Conservation (phyloP, 2,329 filamentous ascomycete species). For the Clonostachys sp. region DNA sequence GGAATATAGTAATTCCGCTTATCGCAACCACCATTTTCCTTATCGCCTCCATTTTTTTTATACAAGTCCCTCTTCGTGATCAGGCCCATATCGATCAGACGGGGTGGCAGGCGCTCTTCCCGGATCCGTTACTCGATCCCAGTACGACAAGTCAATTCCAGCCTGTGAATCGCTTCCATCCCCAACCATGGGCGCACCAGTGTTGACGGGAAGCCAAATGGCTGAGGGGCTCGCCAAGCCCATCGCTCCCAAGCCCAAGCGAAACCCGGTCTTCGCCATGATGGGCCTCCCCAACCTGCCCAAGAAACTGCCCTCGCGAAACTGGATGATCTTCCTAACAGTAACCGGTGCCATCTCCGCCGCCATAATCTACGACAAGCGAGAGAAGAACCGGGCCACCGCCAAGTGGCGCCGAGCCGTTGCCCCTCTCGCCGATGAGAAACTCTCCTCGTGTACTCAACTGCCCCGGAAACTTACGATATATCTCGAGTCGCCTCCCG, state of each 20-base stretch:
- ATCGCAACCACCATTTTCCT: too few species aligned
- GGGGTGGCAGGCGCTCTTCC: too few species aligned
- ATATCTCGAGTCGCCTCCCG: conserved; percentile 80
- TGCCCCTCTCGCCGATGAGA: conserved; percentile 75
- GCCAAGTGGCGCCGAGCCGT: conserved; percentile 84
- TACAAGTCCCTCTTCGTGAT: too few species aligned
- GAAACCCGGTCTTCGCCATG: conserved; percentile 72
- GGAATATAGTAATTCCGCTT: too few species aligned
- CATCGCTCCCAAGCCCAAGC: conserved; percentile 36
- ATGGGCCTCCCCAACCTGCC: conserved; percentile 83
- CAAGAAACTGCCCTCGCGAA: conserved; percentile 83
- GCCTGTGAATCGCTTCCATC: background rate
- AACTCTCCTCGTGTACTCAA: conserved; percentile 60
- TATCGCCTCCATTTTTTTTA: too few species aligned
- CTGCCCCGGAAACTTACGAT: conserved; percentile 83
- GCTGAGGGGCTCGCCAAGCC: conserved; percentile 2
- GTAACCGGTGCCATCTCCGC: conserved; percentile 73
- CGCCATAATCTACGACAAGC: conserved; percentile 86
- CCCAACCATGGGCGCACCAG: conserved; percentile 14
- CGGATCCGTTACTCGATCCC: too few species aligned
- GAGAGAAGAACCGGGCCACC: conserved; percentile 80
- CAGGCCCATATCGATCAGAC: too few species aligned
- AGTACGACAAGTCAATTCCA: too few species aligned
- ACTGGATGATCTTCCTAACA: conserved; percentile 94
- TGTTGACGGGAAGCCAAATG: conserved; percentile 1